Evolutionary conservation across 169 alveolate species (phyloP).

Genomic region (Cryptosporidium meleagridis): DNA sequence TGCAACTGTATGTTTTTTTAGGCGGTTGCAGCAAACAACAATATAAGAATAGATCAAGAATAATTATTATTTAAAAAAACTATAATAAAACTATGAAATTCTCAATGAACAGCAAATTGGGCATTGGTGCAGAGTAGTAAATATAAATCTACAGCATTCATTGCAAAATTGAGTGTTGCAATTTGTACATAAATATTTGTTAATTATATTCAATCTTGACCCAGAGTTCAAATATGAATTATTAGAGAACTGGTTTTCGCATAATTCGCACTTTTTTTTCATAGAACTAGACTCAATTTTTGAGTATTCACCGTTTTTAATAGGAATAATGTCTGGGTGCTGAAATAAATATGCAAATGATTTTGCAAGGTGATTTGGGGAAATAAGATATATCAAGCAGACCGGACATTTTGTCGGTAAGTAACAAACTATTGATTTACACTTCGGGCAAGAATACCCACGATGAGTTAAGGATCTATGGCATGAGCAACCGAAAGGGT

Average conservation of each 20-base stretch:
- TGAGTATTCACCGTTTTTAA: background rate
- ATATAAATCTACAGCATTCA: constrained; percentile 49
- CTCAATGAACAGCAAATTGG: constrained; percentile 35
- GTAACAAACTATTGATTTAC: constrained; percentile 55
- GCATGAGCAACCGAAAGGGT: constrained; percentile 64
- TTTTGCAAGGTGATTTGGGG: constrained; percentile 57
- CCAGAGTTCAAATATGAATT: background rate
- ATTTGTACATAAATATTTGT: constrained; percentile 19
- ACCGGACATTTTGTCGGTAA: constrained; percentile 68
- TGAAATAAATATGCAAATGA: constrained; percentile 64
- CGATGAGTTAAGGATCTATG: background rate
- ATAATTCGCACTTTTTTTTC: constrained; percentile 10
- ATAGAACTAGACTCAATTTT: background rate
- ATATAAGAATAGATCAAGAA: background rate
- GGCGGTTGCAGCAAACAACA: constrained; percentile 22
- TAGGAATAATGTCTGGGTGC: constrained; percentile 33
- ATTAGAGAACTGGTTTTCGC: background rate
- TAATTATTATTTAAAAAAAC: background rate
- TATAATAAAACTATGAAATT: background rate
- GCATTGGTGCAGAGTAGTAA: constrained; percentile 55
- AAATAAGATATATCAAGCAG: constrained; percentile 42
- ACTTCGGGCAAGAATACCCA: constrained; percentile 66
- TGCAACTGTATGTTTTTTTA: constrained; percentile 15
- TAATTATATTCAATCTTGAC: background rate
- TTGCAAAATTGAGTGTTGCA: constrained; percentile 30